A percentile compares a stretch with the other conserved stretches of the same genome.
phyloP scores from a whole-genome alignment of 2,329 filamentous ascomycete genomes.

The Hypoxylon sp. region DNA sequence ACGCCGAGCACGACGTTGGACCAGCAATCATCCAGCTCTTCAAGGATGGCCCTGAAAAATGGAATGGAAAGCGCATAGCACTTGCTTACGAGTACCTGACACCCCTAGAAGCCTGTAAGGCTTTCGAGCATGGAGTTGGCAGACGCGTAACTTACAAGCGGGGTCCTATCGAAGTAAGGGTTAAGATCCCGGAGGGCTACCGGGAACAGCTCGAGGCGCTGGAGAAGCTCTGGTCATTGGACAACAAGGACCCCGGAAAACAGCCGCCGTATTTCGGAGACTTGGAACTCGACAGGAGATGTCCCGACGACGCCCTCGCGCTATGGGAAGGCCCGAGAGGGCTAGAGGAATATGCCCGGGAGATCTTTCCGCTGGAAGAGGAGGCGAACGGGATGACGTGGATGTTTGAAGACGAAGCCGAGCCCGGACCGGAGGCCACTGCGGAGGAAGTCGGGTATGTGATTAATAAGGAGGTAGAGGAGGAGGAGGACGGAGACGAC shows the following conservation, averaged over 20 bases:
- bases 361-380: conserved; percentile 94
- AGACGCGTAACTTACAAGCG: conserved; percentile 80
- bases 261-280: conserved; percentile 72
- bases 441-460: conserved; percentile 49
- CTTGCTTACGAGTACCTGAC: conserved; percentile 90
- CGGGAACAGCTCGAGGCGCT: conserved; percentile 81
- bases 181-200: conserved; percentile 88
- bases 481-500: conserved; percentile 54
- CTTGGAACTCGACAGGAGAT: conserved; percentile 63
- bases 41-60: conserved; percentile 88
- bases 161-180: conserved; percentile 81
- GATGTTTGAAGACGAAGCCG: conserved; percentile 74
- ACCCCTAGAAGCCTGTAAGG: conserved; percentile 80
- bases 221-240: conserved; percentile 64
- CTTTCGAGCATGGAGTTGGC: conserved; percentile 80
- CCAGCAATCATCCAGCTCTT: conserved; percentile 92
- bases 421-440: conserved; percentile 40
- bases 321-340: conserved; percentile 92
- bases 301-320: conserved; percentile 77
- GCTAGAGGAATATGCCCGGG: conserved; percentile 91
- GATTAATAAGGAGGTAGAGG: conserved; percentile 54
- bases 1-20: conserved; percentile 95
- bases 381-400: conserved; percentile 91
- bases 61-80: conserved; percentile 81
- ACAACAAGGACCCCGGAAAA: conserved; percentile 59